phyloP scores from a whole-genome alignment of 345 rosid species.

The Brassica juncea region DNA sequence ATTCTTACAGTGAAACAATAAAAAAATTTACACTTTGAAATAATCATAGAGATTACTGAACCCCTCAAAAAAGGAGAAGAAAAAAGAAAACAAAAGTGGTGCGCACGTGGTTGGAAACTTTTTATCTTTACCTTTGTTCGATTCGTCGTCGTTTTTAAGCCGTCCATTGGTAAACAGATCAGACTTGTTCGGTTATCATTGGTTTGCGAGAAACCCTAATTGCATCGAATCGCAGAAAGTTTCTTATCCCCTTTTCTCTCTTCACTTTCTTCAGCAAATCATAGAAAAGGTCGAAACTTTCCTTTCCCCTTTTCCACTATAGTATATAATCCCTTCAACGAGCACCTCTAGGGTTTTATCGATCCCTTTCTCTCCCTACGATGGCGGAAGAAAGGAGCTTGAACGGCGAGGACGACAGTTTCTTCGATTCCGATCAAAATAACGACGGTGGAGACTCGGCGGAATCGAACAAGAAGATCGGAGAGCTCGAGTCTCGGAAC shows the following conservation, averaged over 20 bases:
- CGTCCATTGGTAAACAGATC: slow-evolving; percentile 17
- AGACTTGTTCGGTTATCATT: slow-evolving; percentile 18
- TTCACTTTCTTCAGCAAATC: neutral
- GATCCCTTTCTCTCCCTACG: neutral
- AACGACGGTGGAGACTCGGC: neutral
- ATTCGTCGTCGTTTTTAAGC: slow-evolving; percentile 17
- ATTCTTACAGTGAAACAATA: neutral
- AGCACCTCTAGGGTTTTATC: neutral
- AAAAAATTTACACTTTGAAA: neutral
- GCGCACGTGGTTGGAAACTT: slow-evolving; percentile 26
- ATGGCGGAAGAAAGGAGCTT: neutral
- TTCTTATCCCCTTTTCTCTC: slow-evolving; percentile 1
- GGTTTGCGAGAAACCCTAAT: slow-evolving; percentile 30
- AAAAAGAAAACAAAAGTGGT: neutral
- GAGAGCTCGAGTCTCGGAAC: neutral
- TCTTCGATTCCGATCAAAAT: neutral
- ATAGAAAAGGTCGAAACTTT: slow-evolving; percentile 23
- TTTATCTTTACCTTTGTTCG: neutral
- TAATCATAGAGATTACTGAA: neutral
- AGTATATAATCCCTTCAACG: neutral
- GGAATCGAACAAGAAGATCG: neutral
- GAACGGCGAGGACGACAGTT: neutral
- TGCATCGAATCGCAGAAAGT: slow-evolving; percentile 27
- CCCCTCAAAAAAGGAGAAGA: no score
- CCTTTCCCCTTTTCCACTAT: neutral